phyloP scores from a whole-genome alignment of 176 grass and related monocot species.

The Neostapfia colusana region DNA sequence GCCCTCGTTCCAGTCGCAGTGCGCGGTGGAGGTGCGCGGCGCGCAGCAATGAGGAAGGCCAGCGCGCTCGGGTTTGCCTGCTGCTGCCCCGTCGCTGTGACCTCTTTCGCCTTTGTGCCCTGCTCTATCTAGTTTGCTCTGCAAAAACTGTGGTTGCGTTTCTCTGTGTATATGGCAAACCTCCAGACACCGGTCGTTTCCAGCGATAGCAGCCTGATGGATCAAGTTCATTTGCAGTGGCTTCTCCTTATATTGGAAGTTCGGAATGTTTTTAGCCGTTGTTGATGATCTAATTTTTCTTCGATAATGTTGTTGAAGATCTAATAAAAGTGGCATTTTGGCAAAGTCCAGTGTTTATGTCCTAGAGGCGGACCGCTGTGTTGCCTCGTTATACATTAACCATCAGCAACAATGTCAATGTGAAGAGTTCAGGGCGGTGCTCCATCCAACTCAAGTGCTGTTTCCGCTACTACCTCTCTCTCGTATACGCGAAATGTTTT shows the following conservation, averaged over 20 bases:
- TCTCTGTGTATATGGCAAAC: slow-evolving; percentile 28
- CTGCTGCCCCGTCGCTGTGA: neutral
- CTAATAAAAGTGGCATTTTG: slow-evolving; percentile 10
- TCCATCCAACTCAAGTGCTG: neutral
- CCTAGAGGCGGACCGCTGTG: neutral
- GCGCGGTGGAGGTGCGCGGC: slow-evolving; percentile 43
- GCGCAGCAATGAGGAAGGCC: slow-evolving; percentile 37
- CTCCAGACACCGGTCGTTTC: neutral
- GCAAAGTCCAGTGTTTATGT: neutral
- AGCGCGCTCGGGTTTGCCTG: neutral
- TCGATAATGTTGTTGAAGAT: neutral
- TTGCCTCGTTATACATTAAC: neutral
- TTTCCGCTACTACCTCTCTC: too few relatives aligned
- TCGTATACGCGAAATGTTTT: too few relatives aligned
- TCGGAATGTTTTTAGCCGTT: neutral
- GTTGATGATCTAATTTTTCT: neutral
- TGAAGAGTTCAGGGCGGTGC: neutral
- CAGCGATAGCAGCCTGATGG: neutral
- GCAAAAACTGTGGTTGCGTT: slow-evolving; percentile 8
- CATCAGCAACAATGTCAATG: neutral
- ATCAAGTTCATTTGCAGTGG: neutral
- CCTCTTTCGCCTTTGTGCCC: neutral
- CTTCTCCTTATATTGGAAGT: neutral
- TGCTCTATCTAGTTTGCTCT: slow-evolving; percentile 22
- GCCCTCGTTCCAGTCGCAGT: slow-evolving; percentile 50